A percentile compares a stretch with the other conserved stretches of the same genome.
Evolutionary conservation across 2,329 filamentous ascomycete genomes (phyloP).

Genomic region (Fusarium fracticaudum): DNA sequence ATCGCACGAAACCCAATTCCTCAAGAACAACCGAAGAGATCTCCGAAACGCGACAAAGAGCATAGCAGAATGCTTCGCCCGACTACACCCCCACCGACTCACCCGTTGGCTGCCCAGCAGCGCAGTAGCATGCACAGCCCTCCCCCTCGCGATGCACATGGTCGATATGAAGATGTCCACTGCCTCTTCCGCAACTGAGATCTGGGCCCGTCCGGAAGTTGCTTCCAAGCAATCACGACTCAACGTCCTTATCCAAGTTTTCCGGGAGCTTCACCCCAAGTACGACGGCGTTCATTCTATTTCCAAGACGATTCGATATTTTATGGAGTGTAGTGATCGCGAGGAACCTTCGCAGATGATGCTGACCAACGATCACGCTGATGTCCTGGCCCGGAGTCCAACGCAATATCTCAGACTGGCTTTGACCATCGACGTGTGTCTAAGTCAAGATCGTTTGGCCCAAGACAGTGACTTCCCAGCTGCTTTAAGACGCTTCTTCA

Average conservation of each 20-base stretch:
- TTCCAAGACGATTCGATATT: conserved; percentile 33
- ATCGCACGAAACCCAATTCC: conserved; percentile 8
- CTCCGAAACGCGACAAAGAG: conserved; percentile 23
- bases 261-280: conserved; percentile 28
- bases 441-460: conserved; percentile 28
- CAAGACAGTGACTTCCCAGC: conserved; percentile 31
- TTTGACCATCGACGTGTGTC: conserved; percentile 31
- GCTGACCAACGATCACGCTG: not conserved
- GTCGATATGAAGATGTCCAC: conserved; percentile 29
- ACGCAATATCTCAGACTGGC: conserved; percentile 25
- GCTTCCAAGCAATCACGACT: conserved; percentile 29
- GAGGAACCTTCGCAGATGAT: not conserved
- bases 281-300: conserved; percentile 36
- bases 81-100: conserved; percentile 12
- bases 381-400: conserved; percentile 24
- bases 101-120: conserved; percentile 34
- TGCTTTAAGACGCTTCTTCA: not conserved
- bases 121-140: conserved; percentile 32
- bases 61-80: conserved; percentile 28
- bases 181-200: conserved; percentile 13
- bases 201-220: conserved; percentile 15
- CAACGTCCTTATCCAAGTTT: conserved; percentile 33
- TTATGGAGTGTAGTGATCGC: conserved; percentile 31
- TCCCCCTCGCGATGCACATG: conserved; percentile 33
- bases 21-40: conserved; percentile 27